Evolutionary conservation across 2,329 filamentous ascomycete genomes (phyloP).

Genomic region (Basipetospora chlamydospora): DNA sequence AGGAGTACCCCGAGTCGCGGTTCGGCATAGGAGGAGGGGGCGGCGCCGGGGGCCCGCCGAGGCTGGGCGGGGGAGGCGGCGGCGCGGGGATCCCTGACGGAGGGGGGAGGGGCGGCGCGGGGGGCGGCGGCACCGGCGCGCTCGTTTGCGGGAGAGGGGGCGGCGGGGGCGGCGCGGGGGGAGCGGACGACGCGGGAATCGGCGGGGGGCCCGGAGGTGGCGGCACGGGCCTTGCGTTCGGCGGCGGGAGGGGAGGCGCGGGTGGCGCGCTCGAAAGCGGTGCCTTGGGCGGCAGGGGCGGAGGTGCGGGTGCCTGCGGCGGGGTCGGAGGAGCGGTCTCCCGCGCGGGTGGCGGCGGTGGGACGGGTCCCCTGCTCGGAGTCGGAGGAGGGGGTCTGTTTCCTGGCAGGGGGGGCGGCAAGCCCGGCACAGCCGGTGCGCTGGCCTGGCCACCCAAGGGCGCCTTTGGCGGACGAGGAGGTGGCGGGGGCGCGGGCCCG

Average conservation of each 20-base stretch:
- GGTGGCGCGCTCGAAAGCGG: slow-evolving; percentile 32
- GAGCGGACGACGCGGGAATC: slow-evolving; percentile 19
- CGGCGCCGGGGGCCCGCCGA: slow-evolving; percentile 18
- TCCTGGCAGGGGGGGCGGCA: slow-evolving; percentile 44
- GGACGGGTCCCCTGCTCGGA: slow-evolving; percentile 54
- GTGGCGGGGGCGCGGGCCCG: slow-evolving; percentile 4
- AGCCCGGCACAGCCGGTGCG: slow-evolving; percentile 37
- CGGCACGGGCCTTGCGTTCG: too few relatives aligned
- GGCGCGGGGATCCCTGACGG: slow-evolving; percentile 13
- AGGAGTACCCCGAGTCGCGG: slow-evolving; percentile 42
- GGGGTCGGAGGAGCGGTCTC: slow-evolving; percentile 15
- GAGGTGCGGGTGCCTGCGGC: slow-evolving; percentile 21
- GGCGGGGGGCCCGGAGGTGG: slow-evolving; percentile 22
- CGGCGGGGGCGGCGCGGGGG: slow-evolving; percentile 26
- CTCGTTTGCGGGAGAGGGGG: slow-evolving; percentile 23
- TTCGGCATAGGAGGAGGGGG: slow-evolving; percentile 40
- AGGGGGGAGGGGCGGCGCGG: slow-evolving; percentile 30
- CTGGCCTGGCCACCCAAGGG: slow-evolving; percentile 38
- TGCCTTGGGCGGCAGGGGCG: slow-evolving; percentile 33
- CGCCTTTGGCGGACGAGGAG: slow-evolving; percentile 44
- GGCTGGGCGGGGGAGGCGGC: slow-evolving; percentile 21
- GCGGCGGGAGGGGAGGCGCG: slow-evolving; percentile 36
- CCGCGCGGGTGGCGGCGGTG: slow-evolving; percentile 51
- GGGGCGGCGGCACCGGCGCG: slow-evolving; percentile 23
- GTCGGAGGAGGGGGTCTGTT: slow-evolving; percentile 49